Base-by-base conservation (phyloP, 1,284 basidiomycete species). In the Fistulinella staudtii region DNA sequence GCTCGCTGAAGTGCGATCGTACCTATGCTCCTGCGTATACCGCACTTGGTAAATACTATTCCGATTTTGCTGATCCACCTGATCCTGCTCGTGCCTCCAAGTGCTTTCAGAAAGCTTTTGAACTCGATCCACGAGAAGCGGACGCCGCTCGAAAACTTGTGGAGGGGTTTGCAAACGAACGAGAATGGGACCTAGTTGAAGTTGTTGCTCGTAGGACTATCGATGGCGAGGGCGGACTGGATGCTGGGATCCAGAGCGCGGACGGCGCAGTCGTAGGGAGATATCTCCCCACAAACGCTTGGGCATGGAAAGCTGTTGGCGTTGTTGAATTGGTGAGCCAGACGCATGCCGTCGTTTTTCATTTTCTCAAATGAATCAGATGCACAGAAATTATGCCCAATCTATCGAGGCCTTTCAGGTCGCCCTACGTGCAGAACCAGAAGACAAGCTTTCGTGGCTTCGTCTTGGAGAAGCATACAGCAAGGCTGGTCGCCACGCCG, bases 301-400 rank as follows among this genome's bases (percentile, higher is more conserved):
- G 96, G 96, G 96, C 96, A 1, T 99, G 94, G 93, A 98, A 97
- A 66, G 95, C 96, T 9, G 72, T 96, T 22, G 96, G 96, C 1
- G 81, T 90, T 1, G 93, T 95, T 2, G 92, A 97, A 61, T 71
- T 97, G 69, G 93, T 93, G 57, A 68, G 82, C 66, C 40, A 18
- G 28, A 25, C 36, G 18, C 23, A 28, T 41, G 30, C 22, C 18
- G 15, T 6, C 9, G 30, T 22, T 25, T 33, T 30, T 36, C 46
- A 43, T 39, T 51, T 39, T 21, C 47, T 45, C 46, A 50, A 39
- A 20, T 14, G 45, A 36, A 53, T 7, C 51, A 93, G 89, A 83
- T 81, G 52, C 82, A 84, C 44, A 78, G 79, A 45, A 84, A 89
- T 49, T 92, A 86, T 57, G 60, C 77, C 9, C 72, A 80, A 33